Evolutionary conservation across 2,329 filamentous ascomycete genomes (phyloP).

Genomic region (Colletotrichum somersetense): DNA sequence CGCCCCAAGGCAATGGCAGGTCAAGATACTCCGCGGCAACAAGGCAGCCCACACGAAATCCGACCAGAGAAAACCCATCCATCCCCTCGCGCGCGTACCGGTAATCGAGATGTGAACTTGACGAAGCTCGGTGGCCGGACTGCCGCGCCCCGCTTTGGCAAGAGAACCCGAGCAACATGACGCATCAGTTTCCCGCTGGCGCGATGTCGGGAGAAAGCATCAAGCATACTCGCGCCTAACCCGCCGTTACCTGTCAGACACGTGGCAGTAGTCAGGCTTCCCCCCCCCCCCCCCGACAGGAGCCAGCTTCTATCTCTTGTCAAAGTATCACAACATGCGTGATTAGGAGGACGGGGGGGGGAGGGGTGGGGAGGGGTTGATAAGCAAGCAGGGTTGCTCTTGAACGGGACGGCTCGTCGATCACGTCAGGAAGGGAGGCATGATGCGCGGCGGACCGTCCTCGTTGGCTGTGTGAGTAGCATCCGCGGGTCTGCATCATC

Average conservation of each 20-base stretch:
- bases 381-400: not conserved
- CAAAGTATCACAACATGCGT: not conserved
- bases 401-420: not conserved
- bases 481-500: not conserved
- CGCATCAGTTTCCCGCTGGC: not conserved
- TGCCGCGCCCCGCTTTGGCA: not conserved
- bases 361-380: not conserved
- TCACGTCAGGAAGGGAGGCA: not conserved
- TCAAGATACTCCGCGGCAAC: not conserved
- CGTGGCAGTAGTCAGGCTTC: conserved; percentile 3
- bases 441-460: conserved; percentile 23
- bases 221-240: conserved; percentile 15
- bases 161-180: not conserved
- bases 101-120: not conserved
- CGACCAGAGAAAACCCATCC: not conserved
- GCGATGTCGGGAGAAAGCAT: not conserved
- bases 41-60: not conserved
- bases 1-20: not conserved
- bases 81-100: too few relatives aligned
- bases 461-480: not conserved
- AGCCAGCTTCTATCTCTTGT: not conserved
- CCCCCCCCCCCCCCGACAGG: not conserved
- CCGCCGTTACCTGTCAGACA: conserved; percentile 13
- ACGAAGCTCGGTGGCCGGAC: conserved; percentile 23
- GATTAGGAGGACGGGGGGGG: not conserved